Base-by-base conservation (phyloP, 768 basidiomycete genomes). In the Russula griseocarnosa region DNA sequence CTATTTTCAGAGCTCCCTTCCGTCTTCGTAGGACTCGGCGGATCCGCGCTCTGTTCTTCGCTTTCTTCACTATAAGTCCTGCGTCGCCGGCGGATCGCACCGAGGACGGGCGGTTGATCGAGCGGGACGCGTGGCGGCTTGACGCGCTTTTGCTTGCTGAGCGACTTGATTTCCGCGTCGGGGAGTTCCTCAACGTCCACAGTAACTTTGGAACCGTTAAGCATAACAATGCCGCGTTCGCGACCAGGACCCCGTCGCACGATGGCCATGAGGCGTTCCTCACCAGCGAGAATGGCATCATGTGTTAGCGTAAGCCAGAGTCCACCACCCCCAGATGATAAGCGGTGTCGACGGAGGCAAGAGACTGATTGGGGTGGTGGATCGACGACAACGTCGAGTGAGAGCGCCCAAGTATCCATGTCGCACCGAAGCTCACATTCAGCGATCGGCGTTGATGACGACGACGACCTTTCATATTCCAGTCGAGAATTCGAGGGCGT, bases 351-450 rank as follows among this genome's bases (percentile, higher is more conserved):
- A 9, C 90, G 84, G 10, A 99, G 80, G 65, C 88, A 92, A 0
- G 88, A 83, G 42, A 96, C 86, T 5, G 83, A 79, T 63, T 88
- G 86, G 14, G 94, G 95, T 3, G 94, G 92, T 2, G 96, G 97
- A 73, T 98, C 95, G 54, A 97, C 83, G 30, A 96, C 88, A 55
- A 97, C 86, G 69, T 97, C 93, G 60, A 96, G 73, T 2, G 88
- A 88, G 0, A 80, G 76, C 2, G 85, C 86, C 94, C 94, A 98
- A 0, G 87, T 88, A 70, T 98, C 94, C 62, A 92, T 76, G 71
- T 98, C 94, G 74, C 94, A 97, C 53, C 94, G 83, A 52, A 98
- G 79, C 71, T 96, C 93, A 70, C 94, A 93, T 71, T 97, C 91
- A 63, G 95, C 84, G 46, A 83, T 77, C 22, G 84, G 83, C 20